phyloP scores from a whole-genome alignment of 2,329 filamentous ascomycete genomes.

The Phaeosphaeriaceae sp. region DNA sequence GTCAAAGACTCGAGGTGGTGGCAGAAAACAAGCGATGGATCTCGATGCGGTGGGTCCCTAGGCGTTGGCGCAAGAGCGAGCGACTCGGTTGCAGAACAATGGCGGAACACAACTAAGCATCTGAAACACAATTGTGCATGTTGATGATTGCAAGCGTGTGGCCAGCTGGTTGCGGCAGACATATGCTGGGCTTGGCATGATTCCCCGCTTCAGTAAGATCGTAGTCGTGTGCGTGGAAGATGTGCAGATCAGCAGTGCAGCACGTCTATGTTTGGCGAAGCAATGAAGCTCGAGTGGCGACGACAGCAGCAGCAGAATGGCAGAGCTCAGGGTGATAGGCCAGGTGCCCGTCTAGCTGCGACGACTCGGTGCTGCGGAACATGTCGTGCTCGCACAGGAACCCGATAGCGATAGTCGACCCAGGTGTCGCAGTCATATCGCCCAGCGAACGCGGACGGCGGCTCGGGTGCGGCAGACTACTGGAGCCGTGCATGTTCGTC shows the following conservation, averaged over 20 bases:
- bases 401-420: conserved; percentile 6
- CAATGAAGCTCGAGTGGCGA: conserved; percentile 21
- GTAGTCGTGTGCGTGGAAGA: background rate
- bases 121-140: conserved; percentile 18
- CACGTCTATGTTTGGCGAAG: background rate
- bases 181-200: conserved; percentile 26
- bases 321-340: conserved; percentile 20
- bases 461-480: conserved; percentile 26
- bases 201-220: conserved; percentile 11
- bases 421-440: background rate
- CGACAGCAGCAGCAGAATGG: conserved; percentile 13
- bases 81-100: conserved; percentile 11
- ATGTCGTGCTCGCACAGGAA: conserved; percentile 24
- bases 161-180: conserved; percentile 9
- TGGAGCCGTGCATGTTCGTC: conserved; percentile 20
- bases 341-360: conserved; percentile 18
- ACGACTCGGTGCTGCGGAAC: conserved; percentile 14
- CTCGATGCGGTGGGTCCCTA: conserved; percentile 17
- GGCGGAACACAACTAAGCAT: conserved; percentile 10
- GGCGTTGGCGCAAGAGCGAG: conserved; percentile 14
- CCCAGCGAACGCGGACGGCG: conserved; percentile 12
- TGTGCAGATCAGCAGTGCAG: conserved; percentile 4
- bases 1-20: conserved; percentile 6
- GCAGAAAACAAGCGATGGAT: background rate
- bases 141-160: conserved; percentile 8